A percentile compares a stretch with the other conserved stretches of the same genome.
These are phyloP conservation scores for Geranomyces michiganensis DNA, from an alignment of 192 early-diverging fungal species.

Conservation along the genomic window DNA sequence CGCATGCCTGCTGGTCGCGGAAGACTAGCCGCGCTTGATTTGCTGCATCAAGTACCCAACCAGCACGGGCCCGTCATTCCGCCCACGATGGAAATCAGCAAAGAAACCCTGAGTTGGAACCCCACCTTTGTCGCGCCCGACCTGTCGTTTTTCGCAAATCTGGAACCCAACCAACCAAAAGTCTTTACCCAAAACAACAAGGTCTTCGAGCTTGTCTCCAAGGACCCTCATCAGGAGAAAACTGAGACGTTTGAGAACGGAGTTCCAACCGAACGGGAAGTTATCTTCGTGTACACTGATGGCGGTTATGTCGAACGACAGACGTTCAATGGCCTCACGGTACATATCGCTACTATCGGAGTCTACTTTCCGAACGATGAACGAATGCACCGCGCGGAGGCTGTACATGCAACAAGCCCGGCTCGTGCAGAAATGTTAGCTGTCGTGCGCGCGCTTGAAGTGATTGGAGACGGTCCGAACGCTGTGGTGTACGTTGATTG, in stretches of 20 bases:
- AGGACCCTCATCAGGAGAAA: not conserved
- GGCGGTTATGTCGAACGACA: not conserved
- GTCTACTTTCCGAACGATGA: constrained; percentile 5
- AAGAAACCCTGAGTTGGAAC: no score
- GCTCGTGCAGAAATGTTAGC: not conserved
- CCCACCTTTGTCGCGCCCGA: no score
- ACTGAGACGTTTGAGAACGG: not conserved
- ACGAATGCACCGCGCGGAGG: not conserved
- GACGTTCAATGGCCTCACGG: not conserved
- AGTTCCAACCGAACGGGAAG: not conserved
- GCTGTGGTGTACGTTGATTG: not conserved
- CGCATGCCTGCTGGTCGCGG: no score
- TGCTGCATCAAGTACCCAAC: no score
- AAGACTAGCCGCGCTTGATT: no score
- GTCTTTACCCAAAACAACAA: not conserved
- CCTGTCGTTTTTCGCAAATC: no score
- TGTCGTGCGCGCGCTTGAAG: not conserved
- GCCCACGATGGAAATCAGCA: no score
- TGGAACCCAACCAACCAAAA: not conserved
- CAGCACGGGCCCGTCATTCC: no score
- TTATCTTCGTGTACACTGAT: not conserved
- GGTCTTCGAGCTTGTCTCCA: not conserved
- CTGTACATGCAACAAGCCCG: not conserved
- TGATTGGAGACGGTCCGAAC: not conserved
- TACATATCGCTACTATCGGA: constrained; percentile 1